Conservation (phyloP, 2,329 filamentous ascomycete species). For the Kalaharituber pfeilii region DNA sequence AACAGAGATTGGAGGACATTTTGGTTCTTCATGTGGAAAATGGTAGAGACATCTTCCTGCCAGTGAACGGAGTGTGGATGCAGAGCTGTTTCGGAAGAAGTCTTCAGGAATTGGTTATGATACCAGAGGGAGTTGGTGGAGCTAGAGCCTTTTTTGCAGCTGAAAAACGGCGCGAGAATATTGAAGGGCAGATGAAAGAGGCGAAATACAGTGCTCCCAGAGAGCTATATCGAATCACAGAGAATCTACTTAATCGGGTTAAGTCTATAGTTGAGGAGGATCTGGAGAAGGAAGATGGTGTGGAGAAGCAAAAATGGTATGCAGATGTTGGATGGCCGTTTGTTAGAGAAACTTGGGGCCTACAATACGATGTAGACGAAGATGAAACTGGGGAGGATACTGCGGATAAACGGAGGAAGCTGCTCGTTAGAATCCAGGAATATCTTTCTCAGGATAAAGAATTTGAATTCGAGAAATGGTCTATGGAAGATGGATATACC, state of each 20-base stretch:
- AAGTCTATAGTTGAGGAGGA: constrained; percentile 44
- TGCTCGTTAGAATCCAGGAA: neutral
- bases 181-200: constrained; percentile 38
- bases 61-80: constrained; percentile 59
- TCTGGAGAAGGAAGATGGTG: constrained; percentile 32
- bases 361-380: constrained; percentile 9
- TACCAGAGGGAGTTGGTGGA: constrained; percentile 63
- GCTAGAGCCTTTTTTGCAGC: constrained; percentile 29
- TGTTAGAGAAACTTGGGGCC: constrained; percentile 33
- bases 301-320: constrained; percentile 35
- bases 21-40: constrained; percentile 67
- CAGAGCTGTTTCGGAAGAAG: constrained; percentile 70
- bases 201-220: constrained; percentile 66
- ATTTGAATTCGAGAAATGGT: constrained; percentile 8
- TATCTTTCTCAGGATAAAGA: constrained; percentile 9
- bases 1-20: constrained; percentile 58
- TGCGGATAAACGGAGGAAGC: neutral
- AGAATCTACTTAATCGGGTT: constrained; percentile 48
- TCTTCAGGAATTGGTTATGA: constrained; percentile 70
- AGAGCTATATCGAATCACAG: constrained; percentile 77
- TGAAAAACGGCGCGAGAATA: constrained; percentile 26
- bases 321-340: constrained; percentile 44
- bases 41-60: constrained; percentile 83
- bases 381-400: constrained; percentile 10
- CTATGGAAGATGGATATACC: constrained; percentile 36